These are phyloP conservation scores for Stemphylium vesicarium DNA, from an alignment of 2,329 filamentous ascomycete species.

Conservation along the genomic window DNA sequence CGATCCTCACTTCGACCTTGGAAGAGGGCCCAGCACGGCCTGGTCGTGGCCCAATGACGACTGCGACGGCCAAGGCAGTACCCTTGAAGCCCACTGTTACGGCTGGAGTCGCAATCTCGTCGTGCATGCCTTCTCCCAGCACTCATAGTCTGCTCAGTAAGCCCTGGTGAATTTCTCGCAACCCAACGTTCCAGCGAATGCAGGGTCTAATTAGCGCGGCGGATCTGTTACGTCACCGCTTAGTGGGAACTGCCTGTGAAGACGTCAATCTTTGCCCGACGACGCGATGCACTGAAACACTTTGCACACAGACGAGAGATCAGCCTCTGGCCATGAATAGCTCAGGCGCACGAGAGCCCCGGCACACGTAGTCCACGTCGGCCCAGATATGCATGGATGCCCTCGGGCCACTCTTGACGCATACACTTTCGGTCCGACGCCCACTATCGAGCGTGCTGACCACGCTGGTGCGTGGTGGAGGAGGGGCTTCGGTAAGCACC, in stretches of 20 bases:
- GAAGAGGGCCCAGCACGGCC: slow-evolving; percentile 10
- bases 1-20: slow-evolving; percentile 14
- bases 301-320: slow-evolving; percentile 16
- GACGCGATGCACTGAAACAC: slow-evolving; percentile 23
- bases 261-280: slow-evolving; percentile 18
- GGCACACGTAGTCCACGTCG: slow-evolving; percentile 17
- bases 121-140: no score
- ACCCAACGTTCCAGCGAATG: slow-evolving; percentile 16
- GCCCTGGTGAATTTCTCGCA: slow-evolving; percentile 6
- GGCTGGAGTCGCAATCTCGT: slow-evolving; percentile 2
- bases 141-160: slow-evolving; percentile 1
- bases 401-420: neutral
- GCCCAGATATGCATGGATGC: neutral
- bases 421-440: neutral
- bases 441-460: neutral
- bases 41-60: slow-evolving; percentile 7
- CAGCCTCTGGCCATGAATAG: slow-evolving; percentile 1
- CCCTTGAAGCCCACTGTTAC: neutral
- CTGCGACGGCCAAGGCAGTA: slow-evolving; percentile 4
- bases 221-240: slow-evolving; percentile 29
- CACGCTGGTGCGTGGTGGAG: neutral
- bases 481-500: neutral
- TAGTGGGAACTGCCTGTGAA: slow-evolving; percentile 8
- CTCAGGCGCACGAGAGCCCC: slow-evolving; percentile 19
- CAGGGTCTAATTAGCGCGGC: slow-evolving; percentile 21